phyloP scores from a whole-genome alignment of 2,329 filamentous ascomycete genomes.

The Blastomyces silverae region DNA sequence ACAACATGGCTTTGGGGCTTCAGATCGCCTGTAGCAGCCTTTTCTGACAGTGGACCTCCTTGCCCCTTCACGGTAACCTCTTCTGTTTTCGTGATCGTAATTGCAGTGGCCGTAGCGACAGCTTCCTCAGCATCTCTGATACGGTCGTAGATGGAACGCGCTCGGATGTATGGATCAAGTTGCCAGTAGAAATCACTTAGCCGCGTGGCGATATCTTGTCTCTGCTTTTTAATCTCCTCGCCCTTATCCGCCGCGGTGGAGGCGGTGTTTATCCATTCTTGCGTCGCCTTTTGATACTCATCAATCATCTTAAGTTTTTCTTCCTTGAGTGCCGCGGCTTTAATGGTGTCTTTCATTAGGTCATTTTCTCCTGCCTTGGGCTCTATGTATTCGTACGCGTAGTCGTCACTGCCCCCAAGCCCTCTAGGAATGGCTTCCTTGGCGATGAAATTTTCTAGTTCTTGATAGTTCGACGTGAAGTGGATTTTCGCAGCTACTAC shows the following conservation, averaged over 20 bases:
- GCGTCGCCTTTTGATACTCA: conserved; percentile 66
- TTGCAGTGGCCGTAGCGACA: not conserved
- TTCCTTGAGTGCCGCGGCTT: conserved; percentile 56
- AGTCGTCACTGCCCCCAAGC: conserved; percentile 78
- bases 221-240: conserved; percentile 49
- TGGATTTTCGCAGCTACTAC: conserved; percentile 92
- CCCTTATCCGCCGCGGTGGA: conserved; percentile 42
- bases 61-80: not conserved
- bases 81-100: not conserved
- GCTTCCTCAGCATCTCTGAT: conserved; percentile 28
- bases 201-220: conserved; percentile 56
- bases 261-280: conserved; percentile 62
- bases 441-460: conserved; percentile 70
- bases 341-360: conserved; percentile 59
- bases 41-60: conserved; percentile 4
- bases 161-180: conserved; percentile 78
- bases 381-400: conserved; percentile 75
- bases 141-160: conserved; percentile 78
- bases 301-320: conserved; percentile 60
- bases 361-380: conserved; percentile 69
- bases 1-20: not conserved
- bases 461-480: conserved; percentile 75
- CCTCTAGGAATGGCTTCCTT: conserved; percentile 67
- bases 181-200: conserved; percentile 77
- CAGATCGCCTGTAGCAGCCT: not conserved